A percentile compares a stretch with the other conserved stretches of the same genome.
Conservation (phyloP, 805 yeast species). For the Yamadazyma akitaensis region DNA sequence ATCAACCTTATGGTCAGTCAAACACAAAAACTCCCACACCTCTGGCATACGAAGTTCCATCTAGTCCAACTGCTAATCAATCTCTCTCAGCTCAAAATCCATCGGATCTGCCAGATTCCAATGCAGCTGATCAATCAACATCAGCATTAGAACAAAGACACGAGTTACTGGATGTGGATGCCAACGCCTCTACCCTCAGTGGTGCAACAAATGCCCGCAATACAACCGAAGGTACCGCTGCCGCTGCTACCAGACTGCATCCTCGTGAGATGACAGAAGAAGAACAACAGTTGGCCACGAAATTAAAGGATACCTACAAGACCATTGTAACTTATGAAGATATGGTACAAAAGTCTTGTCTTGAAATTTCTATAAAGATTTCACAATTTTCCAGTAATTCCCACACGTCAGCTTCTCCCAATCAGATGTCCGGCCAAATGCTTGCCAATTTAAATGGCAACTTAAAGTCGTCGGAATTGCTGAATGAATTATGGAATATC, state of each 20-base stretch:
- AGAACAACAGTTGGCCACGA: slow-evolving; percentile 64
- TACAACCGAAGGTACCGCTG: slow-evolving; percentile 9
- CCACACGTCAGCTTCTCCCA: slow-evolving; percentile 10
- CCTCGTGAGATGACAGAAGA: slow-evolving; percentile 47
- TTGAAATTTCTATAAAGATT: slow-evolving; percentile 53
- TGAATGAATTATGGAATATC: slow-evolving; percentile 65
- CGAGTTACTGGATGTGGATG: slow-evolving; percentile 7
- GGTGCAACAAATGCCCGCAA: background rate
- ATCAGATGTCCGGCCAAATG: slow-evolving; percentile 14
- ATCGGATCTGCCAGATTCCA: slow-evolving; percentile 41
- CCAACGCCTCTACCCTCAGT: slow-evolving; percentile 4
- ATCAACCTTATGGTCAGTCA: background rate
- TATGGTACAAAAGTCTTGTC: slow-evolving; percentile 66
- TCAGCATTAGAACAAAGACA: background rate
- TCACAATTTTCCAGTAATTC: slow-evolving; percentile 25
- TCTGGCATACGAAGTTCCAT: slow-evolving; percentile 39
- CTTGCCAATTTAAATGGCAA: background rate
- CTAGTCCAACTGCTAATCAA: slow-evolving; percentile 32
- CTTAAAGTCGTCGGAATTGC: slow-evolving; percentile 44
- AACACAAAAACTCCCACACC: slow-evolving; percentile 38
- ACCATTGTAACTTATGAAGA: slow-evolving; percentile 65
- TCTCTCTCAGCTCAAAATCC: slow-evolving; percentile 27
- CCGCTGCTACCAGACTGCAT: slow-evolving; percentile 10
- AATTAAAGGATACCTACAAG: slow-evolving; percentile 72
- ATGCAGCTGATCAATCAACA: slow-evolving; percentile 18